Evolutionary conservation across 306 rosid species (phyloP).

Genomic region (Cucurbita pepo): DNA sequence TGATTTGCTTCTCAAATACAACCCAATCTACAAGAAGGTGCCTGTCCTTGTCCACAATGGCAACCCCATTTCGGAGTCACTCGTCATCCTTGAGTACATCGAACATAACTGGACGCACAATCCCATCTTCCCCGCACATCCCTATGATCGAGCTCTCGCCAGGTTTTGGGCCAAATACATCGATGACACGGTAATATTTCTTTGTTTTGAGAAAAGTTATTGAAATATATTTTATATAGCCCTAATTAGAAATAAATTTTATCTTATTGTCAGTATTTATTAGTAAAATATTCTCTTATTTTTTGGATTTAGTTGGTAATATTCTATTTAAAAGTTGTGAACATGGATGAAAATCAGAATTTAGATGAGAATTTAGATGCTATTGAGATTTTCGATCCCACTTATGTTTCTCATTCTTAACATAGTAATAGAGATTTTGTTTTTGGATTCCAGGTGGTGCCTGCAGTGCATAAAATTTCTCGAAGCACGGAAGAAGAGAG

Average conservation of each 20-base stretch:
- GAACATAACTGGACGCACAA: neutral
- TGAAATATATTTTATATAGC: too few species aligned
- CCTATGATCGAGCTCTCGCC: conserved; percentile 27
- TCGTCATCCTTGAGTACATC: conserved; percentile 8
- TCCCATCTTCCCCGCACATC: conserved; percentile 31
- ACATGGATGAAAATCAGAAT: too few species aligned
- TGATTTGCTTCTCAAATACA: conserved; percentile 25
- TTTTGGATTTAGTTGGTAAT: too few species aligned
- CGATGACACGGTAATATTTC: neutral
- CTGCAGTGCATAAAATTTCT: conserved; percentile 10
- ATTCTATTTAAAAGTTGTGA: too few species aligned
- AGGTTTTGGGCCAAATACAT: conserved; percentile 36
- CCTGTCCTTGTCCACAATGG: conserved; percentile 35
- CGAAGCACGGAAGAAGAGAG: conserved; percentile 6
- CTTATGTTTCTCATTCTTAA: too few species aligned
- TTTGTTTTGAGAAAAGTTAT: too few species aligned
- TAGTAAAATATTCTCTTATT: too few species aligned
- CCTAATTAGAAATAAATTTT: too few species aligned
- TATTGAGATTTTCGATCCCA: too few species aligned
- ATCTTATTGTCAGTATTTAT: too few species aligned
- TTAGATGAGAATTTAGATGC: too few species aligned
- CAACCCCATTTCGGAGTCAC: conserved; percentile 36
- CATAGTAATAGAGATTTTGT: neutral
- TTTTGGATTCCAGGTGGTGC: neutral
- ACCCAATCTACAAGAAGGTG: conserved; percentile 40